phyloP scores from a whole-genome alignment of 148 eudicot species.

The Gaultheria prostrata region DNA sequence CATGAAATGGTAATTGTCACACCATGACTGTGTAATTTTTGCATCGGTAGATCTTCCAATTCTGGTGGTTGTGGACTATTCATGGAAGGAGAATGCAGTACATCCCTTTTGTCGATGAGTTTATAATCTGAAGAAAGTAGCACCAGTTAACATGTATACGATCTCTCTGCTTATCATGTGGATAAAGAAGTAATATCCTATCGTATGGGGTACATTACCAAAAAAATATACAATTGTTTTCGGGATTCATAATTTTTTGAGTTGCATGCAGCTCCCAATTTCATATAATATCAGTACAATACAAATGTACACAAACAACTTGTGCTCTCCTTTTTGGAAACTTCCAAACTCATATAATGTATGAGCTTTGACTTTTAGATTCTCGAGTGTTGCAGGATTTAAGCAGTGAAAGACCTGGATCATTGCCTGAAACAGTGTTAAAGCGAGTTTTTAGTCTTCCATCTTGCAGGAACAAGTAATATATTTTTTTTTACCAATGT shows the following conservation, averaged over 20 bases:
- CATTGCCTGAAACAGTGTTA: conserved; percentile 33
- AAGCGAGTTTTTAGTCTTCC: conserved; percentile 48
- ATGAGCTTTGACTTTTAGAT: conserved; percentile 10
- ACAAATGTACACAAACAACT: background rate
- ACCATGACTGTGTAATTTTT: background rate
- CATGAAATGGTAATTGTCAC: background rate
- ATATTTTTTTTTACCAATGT: background rate
- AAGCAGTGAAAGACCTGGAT: conserved; percentile 27
- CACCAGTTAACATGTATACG: background rate
- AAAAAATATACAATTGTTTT: background rate
- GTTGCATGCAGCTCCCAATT: background rate
- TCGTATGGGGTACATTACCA: too few relatives aligned
- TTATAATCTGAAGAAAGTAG: background rate
- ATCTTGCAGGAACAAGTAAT: conserved; percentile 40
- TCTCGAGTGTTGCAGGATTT: conserved; percentile 33
- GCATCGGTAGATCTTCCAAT: background rate
- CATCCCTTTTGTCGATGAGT: background rate
- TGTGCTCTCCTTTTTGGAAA: background rate
- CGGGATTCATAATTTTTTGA: background rate
- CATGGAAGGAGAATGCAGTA: background rate
- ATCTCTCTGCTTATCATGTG: background rate
- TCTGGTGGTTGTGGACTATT: background rate
- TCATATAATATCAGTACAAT: background rate
- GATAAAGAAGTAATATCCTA: background rate
- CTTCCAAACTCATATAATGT: background rate